Evolutionary conservation across 1,284 basidiomycete genomes (phyloP), one percentile per base, ranked within the genome.

Genomic region (Tilletia walkeri): DNA sequence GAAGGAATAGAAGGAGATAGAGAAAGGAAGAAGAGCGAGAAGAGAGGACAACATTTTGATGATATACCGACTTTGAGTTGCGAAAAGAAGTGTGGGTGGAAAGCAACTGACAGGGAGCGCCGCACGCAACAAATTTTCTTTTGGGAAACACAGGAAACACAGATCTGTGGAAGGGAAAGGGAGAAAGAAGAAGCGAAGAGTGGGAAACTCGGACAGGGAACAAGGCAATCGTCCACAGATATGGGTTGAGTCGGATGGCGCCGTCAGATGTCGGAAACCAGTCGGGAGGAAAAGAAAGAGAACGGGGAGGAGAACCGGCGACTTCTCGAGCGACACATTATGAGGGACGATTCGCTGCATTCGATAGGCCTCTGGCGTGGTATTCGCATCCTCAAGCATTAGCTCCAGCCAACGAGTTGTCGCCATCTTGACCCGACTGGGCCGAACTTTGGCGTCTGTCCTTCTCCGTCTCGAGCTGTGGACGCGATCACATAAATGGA

Each of bases 391-490:
- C 47, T 50, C 63, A 34, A 39, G 63, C 39, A 18, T n/a, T 39
- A n/a, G 66, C 47, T 50, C 71, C 61, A 56, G 71, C 66, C 50
- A 72, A 65, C 45, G 73, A 65, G 10, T 30, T 41, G 9, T 24
- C 45, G 16, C 39, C 77, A 38, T 77, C 73, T 70, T 72, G 69
- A 56, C 66, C 66, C 18, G 54, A 63, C 30, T 54, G 67, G 39
- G 72, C 68, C 36, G 71, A 73, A 67, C 71, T 75, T 68, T 77
- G 75, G 56, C 79, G 70, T 48, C 79, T 74, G 70, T 81, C 78
- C 77, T 81, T 81, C 63, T 81, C 79, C 48, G 72, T 75, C 73
- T 81, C 79, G 56, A 80, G 72, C 71, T 79, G 76, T 12, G 24
- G n/a, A 16, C 6, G 30, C 12, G 30, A 14, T 38, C 4, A 41